A percentile compares a stretch with the other conserved stretches of the same genome.
Evolutionary conservation across 2,329 filamentous ascomycete genomes (phyloP).

Genomic region (Fusarium pilosicola): DNA sequence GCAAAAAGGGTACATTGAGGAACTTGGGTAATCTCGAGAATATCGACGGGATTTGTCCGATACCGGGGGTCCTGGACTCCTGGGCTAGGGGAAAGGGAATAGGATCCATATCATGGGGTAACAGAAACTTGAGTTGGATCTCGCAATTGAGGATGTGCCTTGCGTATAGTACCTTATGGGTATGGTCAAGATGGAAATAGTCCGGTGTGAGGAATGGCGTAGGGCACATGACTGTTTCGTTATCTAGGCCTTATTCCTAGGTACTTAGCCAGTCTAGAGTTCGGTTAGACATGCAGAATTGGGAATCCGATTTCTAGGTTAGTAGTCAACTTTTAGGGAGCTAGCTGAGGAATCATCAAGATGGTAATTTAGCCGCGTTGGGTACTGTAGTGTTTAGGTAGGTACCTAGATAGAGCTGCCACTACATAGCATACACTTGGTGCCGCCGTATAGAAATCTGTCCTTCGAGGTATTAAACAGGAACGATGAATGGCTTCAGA

Average conservation of each 20-base stretch:
- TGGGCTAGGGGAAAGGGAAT: neutral
- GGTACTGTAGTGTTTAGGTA: neutral
- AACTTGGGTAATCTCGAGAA: slow-evolving; percentile 11
- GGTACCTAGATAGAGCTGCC: neutral
- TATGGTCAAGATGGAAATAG: neutral
- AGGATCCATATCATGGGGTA: slow-evolving; percentile 21
- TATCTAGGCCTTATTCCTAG: neutral
- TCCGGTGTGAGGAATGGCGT: neutral
- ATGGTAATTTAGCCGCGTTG: neutral
- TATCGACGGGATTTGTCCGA: slow-evolving; percentile 29
- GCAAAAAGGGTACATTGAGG: slow-evolving; percentile 5
- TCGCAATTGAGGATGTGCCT: slow-evolving; percentile 20
- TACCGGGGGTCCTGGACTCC: slow-evolving; percentile 14
- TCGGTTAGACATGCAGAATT: neutral
- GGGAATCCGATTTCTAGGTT: neutral
- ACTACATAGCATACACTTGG: neutral
- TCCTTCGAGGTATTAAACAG: neutral
- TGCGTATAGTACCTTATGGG: neutral
- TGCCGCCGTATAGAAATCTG: neutral
- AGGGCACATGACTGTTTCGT: slow-evolving; percentile 5
- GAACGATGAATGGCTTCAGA: no score
- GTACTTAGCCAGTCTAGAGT: neutral
- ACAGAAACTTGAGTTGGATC: slow-evolving; percentile 16
- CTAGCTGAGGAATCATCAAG: neutral
- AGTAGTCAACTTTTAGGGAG: neutral